phyloP scores from a whole-genome alignment of 768 basidiomycete genomes.

The Melanogaster broomeanus region DNA sequence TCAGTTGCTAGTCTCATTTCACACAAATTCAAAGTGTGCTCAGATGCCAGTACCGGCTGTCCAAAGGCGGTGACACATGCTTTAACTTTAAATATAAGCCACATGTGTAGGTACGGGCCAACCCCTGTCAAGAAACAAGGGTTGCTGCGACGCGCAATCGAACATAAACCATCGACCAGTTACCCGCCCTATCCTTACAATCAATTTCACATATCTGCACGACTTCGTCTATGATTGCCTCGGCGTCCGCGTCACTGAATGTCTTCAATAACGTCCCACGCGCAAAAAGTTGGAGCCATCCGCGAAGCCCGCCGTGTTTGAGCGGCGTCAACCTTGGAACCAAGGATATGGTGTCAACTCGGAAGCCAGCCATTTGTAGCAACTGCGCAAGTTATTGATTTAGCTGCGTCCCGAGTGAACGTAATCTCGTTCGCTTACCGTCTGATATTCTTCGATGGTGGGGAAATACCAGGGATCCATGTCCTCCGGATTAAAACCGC shows the following conservation, averaged over 20 bases:
- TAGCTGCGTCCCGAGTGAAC: conserved; percentile 2
- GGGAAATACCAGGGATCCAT: conserved; percentile 90
- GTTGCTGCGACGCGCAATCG: conserved; percentile 65
- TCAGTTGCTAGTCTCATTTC: background rate
- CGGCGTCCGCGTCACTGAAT: conserved; percentile 54
- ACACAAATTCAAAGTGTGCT: background rate
- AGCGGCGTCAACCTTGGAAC: conserved; percentile 58
- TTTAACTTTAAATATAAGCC: background rate
- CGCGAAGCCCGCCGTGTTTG: conserved; percentile 47
- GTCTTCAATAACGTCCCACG: conserved; percentile 58
- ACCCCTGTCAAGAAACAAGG: conserved; percentile 26
- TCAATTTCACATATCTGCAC: conserved; percentile 56
- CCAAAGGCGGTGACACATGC: background rate
- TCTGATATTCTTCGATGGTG: conserved; percentile 62
- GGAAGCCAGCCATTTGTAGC: conserved; percentile 56
- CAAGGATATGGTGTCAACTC: conserved; percentile 52
- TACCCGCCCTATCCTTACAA: conserved; percentile 55
- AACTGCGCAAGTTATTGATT: conserved; percentile 41
- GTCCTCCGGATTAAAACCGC: conserved; percentile 56
- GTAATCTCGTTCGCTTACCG: conserved; percentile 37
- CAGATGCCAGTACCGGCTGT: background rate
- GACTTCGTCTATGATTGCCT: conserved; percentile 63
- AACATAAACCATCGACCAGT: conserved; percentile 75
- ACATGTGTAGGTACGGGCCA: background rate
- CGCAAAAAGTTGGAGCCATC: conserved; percentile 71